Conservation (phyloP, 352 stramenopile species). For the Blastocystis sp. region DNA sequence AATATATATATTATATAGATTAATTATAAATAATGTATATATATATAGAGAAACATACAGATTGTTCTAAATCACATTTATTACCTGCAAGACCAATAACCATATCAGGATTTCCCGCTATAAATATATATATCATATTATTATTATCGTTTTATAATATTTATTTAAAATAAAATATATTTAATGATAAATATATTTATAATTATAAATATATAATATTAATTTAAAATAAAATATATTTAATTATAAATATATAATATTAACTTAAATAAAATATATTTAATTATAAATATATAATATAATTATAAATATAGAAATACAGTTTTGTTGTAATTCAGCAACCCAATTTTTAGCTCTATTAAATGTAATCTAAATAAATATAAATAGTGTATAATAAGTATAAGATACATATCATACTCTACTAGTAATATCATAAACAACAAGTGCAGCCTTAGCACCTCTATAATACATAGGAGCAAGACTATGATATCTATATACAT, state of each 20-base stretch:
- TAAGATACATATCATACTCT: constrained; percentile 11
- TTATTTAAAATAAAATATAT: too few species aligned
- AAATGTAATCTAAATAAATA: constrained; percentile 57
- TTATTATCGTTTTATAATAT: too few species aligned
- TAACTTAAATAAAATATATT: too few species aligned
- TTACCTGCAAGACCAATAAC: constrained; percentile 73
- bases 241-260: too few species aligned
- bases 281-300: too few species aligned
- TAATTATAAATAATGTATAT: constrained; percentile 47
- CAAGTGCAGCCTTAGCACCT: constrained; percentile 76
- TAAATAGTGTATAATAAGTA: neutral
- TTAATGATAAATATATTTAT: too few species aligned
- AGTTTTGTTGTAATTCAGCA: constrained; percentile 68
- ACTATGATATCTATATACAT: constrained; percentile 67
- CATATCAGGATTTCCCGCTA: constrained; percentile 55
- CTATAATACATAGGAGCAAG: constrained; percentile 94
- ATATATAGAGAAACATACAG: too few species aligned
- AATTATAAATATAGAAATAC: constrained; percentile 46
- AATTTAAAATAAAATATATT: too few species aligned
- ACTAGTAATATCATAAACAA: constrained; percentile 90
- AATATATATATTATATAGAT: neutral
- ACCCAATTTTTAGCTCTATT: constrained; percentile 79
- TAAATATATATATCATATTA: neutral
- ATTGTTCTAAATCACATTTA: constrained; percentile 69
- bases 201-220: too few species aligned